Evolutionary conservation across 169 alveolate genomes (phyloP), one percentile per base, ranked within the genome.

Genomic region (Plasmodium gaboni): DNA sequence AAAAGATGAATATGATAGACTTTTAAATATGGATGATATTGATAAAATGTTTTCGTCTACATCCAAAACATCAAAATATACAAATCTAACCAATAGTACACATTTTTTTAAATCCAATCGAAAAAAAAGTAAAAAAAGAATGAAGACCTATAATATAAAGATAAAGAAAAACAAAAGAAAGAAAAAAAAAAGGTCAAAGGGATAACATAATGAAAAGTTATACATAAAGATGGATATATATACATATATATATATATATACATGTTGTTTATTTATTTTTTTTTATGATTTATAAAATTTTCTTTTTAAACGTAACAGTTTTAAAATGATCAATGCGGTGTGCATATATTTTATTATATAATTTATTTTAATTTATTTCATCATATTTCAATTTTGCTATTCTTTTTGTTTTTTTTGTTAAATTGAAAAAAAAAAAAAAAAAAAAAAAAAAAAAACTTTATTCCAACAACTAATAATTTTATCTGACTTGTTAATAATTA

Each of bases 1-100:
- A 12, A 51, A 63, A 26, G 89, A 78, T 15, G 89, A 78, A 59
- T 78, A 64, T 57, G 70, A 78, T 59, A 64, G 59, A 65, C 53
- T 78, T 22, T 57, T 78, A 26, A 38, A 59, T 48, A 63, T 78
- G 53, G 89, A 78, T 1, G 55, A 78, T 22, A 15, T 78, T 12
- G 89, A 78, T 19, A 78, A 78, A 48, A n/a, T 64, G 10, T 64
- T 78, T 59, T 26, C 89, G 22, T 24, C 80, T 5, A 32, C 55
- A n/a, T 46, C 64, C 12, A 64, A 57, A 10, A 69, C 10, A 46
- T 55, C 68, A 44, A 78, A 65, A 42, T 50, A 26, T 59, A 19
- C 28, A 59, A 53, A 19, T 44, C 46, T 78, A 32, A 64, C 51
- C 8, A 57, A 44, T 17, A 78, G 17, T 26, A 51, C 48, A 8